Percentiles rank a stretch among this genome's conserved stretches.
These are phyloP conservation scores for Ceratobasidium sp. DNA, from an alignment of 1,284 basidiomycete genomes.

Conservation along the genomic window DNA sequence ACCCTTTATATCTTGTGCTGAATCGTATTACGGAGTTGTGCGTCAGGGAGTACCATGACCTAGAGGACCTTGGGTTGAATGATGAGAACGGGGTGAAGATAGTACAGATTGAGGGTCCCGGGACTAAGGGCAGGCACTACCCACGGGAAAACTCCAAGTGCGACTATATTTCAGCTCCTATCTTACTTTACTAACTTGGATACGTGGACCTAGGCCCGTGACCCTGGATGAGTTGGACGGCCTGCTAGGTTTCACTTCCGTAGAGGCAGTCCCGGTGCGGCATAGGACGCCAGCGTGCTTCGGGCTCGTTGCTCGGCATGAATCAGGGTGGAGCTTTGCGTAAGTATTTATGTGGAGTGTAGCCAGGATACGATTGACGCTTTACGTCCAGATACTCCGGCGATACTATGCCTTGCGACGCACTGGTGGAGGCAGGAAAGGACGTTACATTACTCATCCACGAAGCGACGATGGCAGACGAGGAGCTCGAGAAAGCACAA, in stretches of 20 bases:
- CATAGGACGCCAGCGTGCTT: constrained; percentile 78
- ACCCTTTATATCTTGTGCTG: constrained; percentile 80
- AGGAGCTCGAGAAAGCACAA: constrained; percentile 73
- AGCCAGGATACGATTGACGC: constrained; percentile 12
- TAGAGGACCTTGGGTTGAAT: constrained; percentile 76
- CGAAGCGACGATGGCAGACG: constrained; percentile 91
- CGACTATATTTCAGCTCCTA: background rate
- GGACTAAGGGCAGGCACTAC: constrained; percentile 59
- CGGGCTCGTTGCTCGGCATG: constrained; percentile 76
- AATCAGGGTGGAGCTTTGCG: constrained; percentile 85
- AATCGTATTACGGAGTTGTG: constrained; percentile 70
- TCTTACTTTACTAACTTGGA: background rate
- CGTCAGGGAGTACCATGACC: constrained; percentile 72
- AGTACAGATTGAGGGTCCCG: constrained; percentile 70
- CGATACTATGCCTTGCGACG: constrained; percentile 85
- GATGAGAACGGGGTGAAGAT: constrained; percentile 65
- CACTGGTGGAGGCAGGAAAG: constrained; percentile 75
- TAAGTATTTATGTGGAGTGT: constrained; percentile 60
- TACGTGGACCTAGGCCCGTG: constrained; percentile 1
- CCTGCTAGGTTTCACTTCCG: constrained; percentile 23
- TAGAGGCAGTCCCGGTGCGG: constrained; percentile 39
- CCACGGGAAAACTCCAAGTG: background rate
- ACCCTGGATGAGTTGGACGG: constrained; percentile 17
- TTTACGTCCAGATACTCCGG: constrained; percentile 75
- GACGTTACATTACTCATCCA: constrained; percentile 89